Evolutionary conservation across 1,284 basidiomycete genomes (phyloP).

Genomic region (Heterobasidion parviporum): DNA sequence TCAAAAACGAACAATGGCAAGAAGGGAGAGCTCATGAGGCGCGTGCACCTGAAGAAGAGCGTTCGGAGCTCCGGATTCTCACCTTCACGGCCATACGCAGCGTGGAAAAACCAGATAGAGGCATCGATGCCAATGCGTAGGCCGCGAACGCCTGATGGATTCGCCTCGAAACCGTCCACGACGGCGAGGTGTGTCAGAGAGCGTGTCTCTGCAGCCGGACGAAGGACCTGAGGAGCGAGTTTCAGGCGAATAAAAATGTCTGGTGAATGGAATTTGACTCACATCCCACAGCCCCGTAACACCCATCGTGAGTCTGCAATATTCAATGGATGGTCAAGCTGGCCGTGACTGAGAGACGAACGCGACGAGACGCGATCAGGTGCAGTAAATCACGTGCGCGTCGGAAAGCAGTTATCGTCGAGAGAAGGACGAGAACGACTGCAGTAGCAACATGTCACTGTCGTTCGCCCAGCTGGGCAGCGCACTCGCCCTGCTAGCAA

Average conservation of each 20-base stretch:
- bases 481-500: constrained; percentile 15
- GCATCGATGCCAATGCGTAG: constrained; percentile 73
- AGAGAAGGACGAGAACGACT: too few species aligned
- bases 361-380: too few species aligned
- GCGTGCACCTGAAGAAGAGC: constrained; percentile 67
- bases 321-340: too few species aligned
- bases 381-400: too few species aligned
- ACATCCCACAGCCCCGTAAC: constrained; percentile 40
- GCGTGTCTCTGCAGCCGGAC: constrained; percentile 50
- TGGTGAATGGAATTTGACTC: constrained; percentile 6
- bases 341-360: too few species aligned
- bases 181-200: constrained; percentile 66
- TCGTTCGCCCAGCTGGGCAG: constrained; percentile 10
- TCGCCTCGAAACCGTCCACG: constrained; percentile 61
- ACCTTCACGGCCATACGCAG: constrained; percentile 63
- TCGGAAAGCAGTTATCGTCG: too few species aligned
- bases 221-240: constrained; percentile 39
- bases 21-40: constrained; percentile 71
- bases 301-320: constrained; percentile 26
- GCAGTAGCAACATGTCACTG: too few species aligned
- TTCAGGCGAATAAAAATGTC: neutral
- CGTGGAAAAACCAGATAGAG: constrained; percentile 79
- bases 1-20: constrained; percentile 93
- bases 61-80: constrained; percentile 74
- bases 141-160: constrained; percentile 47